A percentile compares a stretch with the other conserved stretches of the same genome.
Conservation (phyloP, 768 basidiomycete species). For the Lyophyllum shimeji region DNA sequence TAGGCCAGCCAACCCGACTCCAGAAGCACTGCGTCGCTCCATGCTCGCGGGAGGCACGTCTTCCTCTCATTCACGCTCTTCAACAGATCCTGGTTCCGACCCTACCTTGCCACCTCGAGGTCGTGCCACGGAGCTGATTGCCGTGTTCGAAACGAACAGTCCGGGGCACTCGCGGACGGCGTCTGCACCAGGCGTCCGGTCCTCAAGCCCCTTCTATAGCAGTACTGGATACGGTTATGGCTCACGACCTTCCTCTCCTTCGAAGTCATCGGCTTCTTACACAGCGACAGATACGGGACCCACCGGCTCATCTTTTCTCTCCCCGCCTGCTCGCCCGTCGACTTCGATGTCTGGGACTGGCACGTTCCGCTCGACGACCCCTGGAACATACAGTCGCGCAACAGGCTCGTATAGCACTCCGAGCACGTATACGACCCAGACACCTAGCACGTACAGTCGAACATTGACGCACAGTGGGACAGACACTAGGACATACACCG, state of each 20-base stretch:
- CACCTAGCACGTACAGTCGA: constrained; percentile 36
- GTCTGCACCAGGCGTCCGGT: constrained; percentile 47
- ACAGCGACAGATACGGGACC: constrained; percentile 32
- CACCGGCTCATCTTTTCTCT: constrained; percentile 43
- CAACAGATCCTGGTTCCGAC: constrained; percentile 55
- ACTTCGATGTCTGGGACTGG: constrained; percentile 28
- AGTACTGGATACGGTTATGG: constrained; percentile 34
- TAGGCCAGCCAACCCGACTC: constrained; percentile 39
- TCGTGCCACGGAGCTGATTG: constrained; percentile 69
- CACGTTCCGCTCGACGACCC: constrained; percentile 28
- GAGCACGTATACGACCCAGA: constrained; percentile 32
- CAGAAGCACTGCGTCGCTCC: constrained; percentile 49
- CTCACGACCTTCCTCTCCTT: constrained; percentile 47
- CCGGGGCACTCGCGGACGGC: constrained; percentile 53
- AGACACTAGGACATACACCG: constrained; percentile 24
- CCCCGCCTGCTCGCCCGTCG: constrained; percentile 42
- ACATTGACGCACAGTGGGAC: constrained; percentile 26
- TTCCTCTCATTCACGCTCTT: constrained; percentile 50
- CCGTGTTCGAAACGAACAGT: constrained; percentile 59
- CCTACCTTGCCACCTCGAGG: constrained; percentile 49
- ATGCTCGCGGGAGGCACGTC: constrained; percentile 36
- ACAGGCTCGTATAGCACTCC: constrained; percentile 35
- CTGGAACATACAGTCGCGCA: constrained; percentile 20
- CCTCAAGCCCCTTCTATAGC: constrained; percentile 35
- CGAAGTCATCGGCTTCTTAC: constrained; percentile 41